Conservation (phyloP, 2,329 filamentous ascomycete genomes). For the Lachnellula arida region DNA sequence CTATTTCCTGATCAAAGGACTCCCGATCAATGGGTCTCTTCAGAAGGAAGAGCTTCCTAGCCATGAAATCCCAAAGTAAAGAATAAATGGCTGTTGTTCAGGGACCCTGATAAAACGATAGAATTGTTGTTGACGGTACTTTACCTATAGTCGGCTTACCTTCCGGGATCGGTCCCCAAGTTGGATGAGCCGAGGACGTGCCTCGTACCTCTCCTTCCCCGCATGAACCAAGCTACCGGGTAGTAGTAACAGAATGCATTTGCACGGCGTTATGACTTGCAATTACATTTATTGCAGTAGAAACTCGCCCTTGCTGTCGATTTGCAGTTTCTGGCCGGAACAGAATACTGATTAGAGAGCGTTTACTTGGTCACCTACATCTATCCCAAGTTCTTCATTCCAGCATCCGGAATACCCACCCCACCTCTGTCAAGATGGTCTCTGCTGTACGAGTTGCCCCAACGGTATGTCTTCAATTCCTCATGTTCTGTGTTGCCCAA, state of each 20-base stretch:
- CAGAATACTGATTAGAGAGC: not conserved
- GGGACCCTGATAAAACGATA: not conserved
- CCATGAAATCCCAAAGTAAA: not conserved
- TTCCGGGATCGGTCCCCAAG: too few species aligned
- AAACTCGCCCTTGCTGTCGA: not conserved
- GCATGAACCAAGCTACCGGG: not conserved
- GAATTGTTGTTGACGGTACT: not conserved
- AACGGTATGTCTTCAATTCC: conserved; percentile 17
- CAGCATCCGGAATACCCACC: not conserved
- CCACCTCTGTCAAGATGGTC: conserved; percentile 15
- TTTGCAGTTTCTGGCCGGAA: not conserved
- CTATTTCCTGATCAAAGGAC: not conserved
- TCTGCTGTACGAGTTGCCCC: conserved; percentile 28
- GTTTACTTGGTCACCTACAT: not conserved
- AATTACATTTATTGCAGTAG: not conserved
- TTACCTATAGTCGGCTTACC: not conserved
- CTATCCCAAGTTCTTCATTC: not conserved
- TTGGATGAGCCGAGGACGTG: too few species aligned
- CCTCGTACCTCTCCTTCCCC: too few species aligned
- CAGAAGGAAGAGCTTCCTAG: too few species aligned
- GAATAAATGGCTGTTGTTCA: not conserved
- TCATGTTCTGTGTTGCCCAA: not conserved
- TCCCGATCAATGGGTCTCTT: too few species aligned
- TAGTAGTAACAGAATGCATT: not conserved
- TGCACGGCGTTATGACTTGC: not conserved